These are phyloP conservation scores for apple (Malus domestica) DNA, from an alignment of 306 rosid species.

Conservation along the genomic window ASM211411v1 NC_041791.1:19461001-19461500, in stretches of 20 bases:
- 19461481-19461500: background rate
- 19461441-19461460: background rate
- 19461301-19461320: background rate
- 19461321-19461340: background rate
- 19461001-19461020: slow-evolving; percentile 96
- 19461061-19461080: slow-evolving; percentile 98
- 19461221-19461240: background rate
- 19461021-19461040: slow-evolving; percentile 99
- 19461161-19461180: background rate
- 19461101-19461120: slow-evolving; percentile 96
- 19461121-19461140: slow-evolving; percentile 96
- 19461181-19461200: background rate
- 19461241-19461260: background rate
- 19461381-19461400: background rate
- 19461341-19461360: background rate
- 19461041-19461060: slow-evolving; percentile 93
- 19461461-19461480: background rate
- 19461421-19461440: background rate
- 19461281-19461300: background rate
- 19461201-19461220: background rate
- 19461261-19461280: background rate
- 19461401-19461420: no score
- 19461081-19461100: slow-evolving; percentile 98
- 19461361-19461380: background rate
- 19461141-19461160: slow-evolving; percentile 88